These are phyloP conservation scores for Mrakia gelida DNA, from an alignment of 768 basidiomycete species.

Conservation along the genomic window DNA sequence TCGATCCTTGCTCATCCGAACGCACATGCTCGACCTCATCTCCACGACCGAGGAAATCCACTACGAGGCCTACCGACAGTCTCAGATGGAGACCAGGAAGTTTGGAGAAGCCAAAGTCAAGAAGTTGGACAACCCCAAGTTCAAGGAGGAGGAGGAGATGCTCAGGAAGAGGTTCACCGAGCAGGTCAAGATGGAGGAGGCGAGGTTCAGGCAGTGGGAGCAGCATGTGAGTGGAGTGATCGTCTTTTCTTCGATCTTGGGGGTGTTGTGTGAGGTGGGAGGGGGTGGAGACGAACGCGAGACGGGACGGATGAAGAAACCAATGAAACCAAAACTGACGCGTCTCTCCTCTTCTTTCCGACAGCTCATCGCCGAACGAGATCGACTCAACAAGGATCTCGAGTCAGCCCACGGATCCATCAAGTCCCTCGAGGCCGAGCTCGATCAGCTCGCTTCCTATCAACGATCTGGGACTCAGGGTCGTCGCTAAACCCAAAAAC, in stretches of 20 bases:
- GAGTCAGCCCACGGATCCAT: slow-evolving; percentile 63
- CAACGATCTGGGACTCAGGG: slow-evolving; percentile 29
- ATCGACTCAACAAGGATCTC: slow-evolving; percentile 97
- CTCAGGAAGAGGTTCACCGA: slow-evolving; percentile 97
- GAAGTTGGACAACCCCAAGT: slow-evolving; percentile 98
- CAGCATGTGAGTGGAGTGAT: slow-evolving; percentile 66
- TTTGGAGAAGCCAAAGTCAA: slow-evolving; percentile 97
- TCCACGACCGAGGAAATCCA: slow-evolving; percentile 91
- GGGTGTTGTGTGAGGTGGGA: background rate
- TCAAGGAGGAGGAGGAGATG: slow-evolving; percentile 98
- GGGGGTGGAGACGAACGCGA: background rate
- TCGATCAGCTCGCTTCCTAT: slow-evolving; percentile 62
- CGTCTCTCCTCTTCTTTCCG: background rate
- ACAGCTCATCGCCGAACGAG: slow-evolving; percentile 95
- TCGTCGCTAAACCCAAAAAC: background rate
- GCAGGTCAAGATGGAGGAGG: slow-evolving; percentile 98
- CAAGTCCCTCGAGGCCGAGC: slow-evolving; percentile 83
- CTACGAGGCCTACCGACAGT: slow-evolving; percentile 96
- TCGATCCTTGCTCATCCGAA: slow-evolving; percentile 88
- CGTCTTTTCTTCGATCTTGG: no score
- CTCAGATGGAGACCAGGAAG: slow-evolving; percentile 99
- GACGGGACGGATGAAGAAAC: background rate
- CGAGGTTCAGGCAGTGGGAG: slow-evolving; percentile 98
- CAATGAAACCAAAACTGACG: background rate
- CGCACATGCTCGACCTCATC: slow-evolving; percentile 97